A percentile compares a stretch with the other conserved stretches of the same genome.
These are phyloP conservation scores for Penicillium canescens DNA, from an alignment of 495 filamentous ascomycete species.

Conservation along the genomic window DNA sequence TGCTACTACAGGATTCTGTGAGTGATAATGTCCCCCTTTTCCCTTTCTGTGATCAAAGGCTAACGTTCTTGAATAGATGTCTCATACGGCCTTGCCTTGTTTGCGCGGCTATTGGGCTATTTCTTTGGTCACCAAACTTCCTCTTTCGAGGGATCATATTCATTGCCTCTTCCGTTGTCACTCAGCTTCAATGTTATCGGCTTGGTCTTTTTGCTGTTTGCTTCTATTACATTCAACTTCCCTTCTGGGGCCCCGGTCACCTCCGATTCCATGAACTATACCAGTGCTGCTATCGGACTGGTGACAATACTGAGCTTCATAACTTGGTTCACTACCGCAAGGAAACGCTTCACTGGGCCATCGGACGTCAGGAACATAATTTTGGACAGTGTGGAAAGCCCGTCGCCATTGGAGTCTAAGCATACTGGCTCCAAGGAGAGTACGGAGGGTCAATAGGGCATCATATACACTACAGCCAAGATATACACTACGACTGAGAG, in stretches of 20 bases:
- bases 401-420: not conserved
- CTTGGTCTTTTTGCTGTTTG: conserved; percentile 48
- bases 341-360: not conserved
- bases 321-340: conserved; percentile 50
- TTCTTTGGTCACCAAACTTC: conserved; percentile 33
- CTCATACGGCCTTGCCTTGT: conserved; percentile 53
- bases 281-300: conserved; percentile 50
- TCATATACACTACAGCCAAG: too few species aligned
- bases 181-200: conserved; percentile 47
- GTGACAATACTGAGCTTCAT: conserved; percentile 48
- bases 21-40: conserved; percentile 9
- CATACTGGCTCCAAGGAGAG: not conserved
- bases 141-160: conserved; percentile 32
- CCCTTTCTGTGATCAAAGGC: conserved; percentile 12
- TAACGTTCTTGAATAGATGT: conserved; percentile 33
- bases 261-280: conserved; percentile 57
- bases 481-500: too few species aligned
- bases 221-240: conserved; percentile 56
- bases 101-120: conserved; percentile 48
- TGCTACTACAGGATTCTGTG: conserved; percentile 55
- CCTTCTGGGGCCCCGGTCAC: conserved; percentile 47
- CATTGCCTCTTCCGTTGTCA: conserved; percentile 31
- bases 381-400: not conserved
- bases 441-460: too few species aligned
- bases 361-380: not conserved